Evolutionary conservation across 129 eudicot genomes (phyloP), one percentile per base, ranked within the genome.

Genomic region (Logfia minima): DNA sequence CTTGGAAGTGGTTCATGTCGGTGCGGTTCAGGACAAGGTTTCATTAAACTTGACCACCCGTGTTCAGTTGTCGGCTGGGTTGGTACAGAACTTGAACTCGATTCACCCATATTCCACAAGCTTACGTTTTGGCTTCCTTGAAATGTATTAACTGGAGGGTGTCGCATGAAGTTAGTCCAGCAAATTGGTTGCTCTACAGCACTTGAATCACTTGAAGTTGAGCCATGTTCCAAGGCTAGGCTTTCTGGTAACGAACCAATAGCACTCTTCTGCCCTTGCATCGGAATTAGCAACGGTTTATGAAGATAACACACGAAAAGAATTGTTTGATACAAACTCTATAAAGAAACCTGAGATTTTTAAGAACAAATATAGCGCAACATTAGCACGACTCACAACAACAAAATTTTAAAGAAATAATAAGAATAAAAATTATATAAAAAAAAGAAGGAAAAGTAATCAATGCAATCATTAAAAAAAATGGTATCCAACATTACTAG

Each of bases 251-350:
- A 77, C 31, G 96, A 84, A 84, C 87, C 90, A 45, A 87, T 68
- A 48, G 88, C 79, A 75, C 96, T 82, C 81, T 86, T 84, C 41
- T 84, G 91, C 85, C 98, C 98, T 83, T 93, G 97, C 98, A 93
- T 93, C 85, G 75, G 82, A 73, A 84, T 75, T 69, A 45, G 32
- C 14, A 66, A 35, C 14, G 28, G 59, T 71, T 56, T 78, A 32
- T 45, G 72, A 39, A 51, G 55, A 39, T 8, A 13, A 18, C 83
- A 34, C 28, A 16, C 34, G 67, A 9, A 17, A 75, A n/a, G 62
- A 63, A 75, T 64, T 41, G 24, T n/a, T 63, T 28, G 45, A 32
- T 22, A 66, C 35, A 8, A 77, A 32, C 58, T 64, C 77, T 53
- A 68, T 75, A 37, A 28, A 72, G 51, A 81, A 28, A 66, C 81